Evolutionary conservation across 345 rosid species (phyloP).

Genomic region (Angophora floribunda): DNA sequence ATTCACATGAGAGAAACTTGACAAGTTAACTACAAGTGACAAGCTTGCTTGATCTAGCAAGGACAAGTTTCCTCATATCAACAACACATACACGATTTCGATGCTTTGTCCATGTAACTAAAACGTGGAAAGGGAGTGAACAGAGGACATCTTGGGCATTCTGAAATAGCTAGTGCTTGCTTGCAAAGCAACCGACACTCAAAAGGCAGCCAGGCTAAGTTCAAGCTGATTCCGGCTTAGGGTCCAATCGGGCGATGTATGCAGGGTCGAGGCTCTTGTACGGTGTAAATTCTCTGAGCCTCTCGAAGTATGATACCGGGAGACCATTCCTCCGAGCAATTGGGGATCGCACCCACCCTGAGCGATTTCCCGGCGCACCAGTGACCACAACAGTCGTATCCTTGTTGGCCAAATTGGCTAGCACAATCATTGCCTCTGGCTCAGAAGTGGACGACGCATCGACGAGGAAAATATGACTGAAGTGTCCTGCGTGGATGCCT

Average conservation of each 20-base stretch:
- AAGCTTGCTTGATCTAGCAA: not conserved
- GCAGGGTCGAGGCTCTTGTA: not conserved
- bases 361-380: not conserved
- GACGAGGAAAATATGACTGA: not conserved
- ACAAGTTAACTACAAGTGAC: not conserved
- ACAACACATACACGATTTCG: not conserved
- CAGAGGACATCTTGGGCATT: not conserved
- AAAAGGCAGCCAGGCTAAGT: not conserved
- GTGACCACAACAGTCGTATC: not conserved
- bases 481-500: not conserved
- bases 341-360: constrained; percentile 11
- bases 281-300: constrained; percentile 1
- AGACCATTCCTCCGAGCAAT: constrained; percentile 16
- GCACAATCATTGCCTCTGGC: not conserved
- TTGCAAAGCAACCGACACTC: not conserved
- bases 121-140: not conserved
- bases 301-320: constrained; percentile 18
- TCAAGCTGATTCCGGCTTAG: not conserved
- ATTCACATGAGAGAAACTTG: not conserved
- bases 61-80: not conserved
- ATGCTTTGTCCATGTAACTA: not conserved
- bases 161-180: not conserved
- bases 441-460: not conserved
- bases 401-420: not conserved
- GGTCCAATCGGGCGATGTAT: not conserved